phyloP scores from a whole-genome alignment of 257 asterid species.

The Vinca minor region DNA sequence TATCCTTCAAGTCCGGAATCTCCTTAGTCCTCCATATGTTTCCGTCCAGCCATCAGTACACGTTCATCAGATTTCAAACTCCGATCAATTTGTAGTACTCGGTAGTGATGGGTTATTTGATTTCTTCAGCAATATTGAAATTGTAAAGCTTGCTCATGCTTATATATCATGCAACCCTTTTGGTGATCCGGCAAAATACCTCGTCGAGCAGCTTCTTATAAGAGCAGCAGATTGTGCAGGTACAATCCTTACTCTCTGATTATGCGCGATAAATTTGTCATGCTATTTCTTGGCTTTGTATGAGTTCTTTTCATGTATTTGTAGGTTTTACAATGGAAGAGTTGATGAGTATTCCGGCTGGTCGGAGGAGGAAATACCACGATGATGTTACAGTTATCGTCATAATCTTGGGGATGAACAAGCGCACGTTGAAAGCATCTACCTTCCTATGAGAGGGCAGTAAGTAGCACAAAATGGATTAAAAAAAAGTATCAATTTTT shows the following conservation, averaged over 20 bases:
- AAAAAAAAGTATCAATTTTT: neutral
- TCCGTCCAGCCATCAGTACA: conserved; percentile 58
- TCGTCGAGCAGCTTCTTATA: conserved; percentile 79
- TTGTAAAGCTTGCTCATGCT: conserved; percentile 60
- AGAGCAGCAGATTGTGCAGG: conserved; percentile 97
- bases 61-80: conserved; percentile 59
- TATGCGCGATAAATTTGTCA: neutral
- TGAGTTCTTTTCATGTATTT: conserved; percentile 7
- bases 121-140: conserved; percentile 83
- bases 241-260: conserved; percentile 14
- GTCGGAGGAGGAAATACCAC: conserved; percentile 81
- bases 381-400: conserved; percentile 92
- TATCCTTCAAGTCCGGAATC: conserved; percentile 74
- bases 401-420: conserved; percentile 60
- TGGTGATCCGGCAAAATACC: conserved; percentile 89
- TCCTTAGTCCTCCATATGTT: conserved; percentile 83
- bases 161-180: conserved; percentile 44
- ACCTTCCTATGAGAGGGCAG: conserved; percentile 39
- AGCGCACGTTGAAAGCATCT: conserved; percentile 89
- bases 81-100: conserved; percentile 78
- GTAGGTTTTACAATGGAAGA: conserved; percentile 85
- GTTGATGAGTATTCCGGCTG: conserved; percentile 86
- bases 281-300: neutral
- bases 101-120: conserved; percentile 96
- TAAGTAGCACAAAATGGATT: neutral